A percentile compares a stretch with the other conserved stretches of the same genome.
Evolutionary conservation across 306 rosid genomes (phyloP).

Genomic region (Canavalia ensiformis): DNA sequence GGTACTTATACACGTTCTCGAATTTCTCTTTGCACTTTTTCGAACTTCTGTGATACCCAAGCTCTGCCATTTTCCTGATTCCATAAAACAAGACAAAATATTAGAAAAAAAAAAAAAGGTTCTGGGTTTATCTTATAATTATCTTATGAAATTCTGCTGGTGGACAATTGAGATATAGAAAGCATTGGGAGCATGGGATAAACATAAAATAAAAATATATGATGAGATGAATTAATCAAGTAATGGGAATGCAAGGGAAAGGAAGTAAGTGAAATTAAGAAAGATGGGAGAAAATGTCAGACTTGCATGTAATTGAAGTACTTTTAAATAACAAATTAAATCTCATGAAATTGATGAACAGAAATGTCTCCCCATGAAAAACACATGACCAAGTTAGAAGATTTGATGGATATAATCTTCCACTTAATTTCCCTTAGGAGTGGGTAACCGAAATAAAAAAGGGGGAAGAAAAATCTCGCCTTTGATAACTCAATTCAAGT

Average conservation of each 20-base stretch:
- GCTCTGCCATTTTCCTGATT: slow-evolving; percentile 85
- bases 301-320: slow-evolving; percentile 33
- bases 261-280: slow-evolving; percentile 35
- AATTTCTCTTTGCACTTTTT: slow-evolving; percentile 98
- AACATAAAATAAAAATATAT: slow-evolving; percentile 29
- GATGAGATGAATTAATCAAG: slow-evolving; percentile 15
- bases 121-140: slow-evolving; percentile 43
- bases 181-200: slow-evolving; percentile 42
- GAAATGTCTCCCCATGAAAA: slow-evolving; percentile 53
- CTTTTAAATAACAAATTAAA: slow-evolving; percentile 28
- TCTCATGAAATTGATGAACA: slow-evolving; percentile 48
- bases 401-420: slow-evolving; percentile 41
- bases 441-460: slow-evolving; percentile 50
- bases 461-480: slow-evolving; percentile 48
- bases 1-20: slow-evolving; percentile 95
- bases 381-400: slow-evolving; percentile 53
- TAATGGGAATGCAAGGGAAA: slow-evolving; percentile 39
- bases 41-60: slow-evolving; percentile 81
- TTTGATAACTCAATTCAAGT: slow-evolving; percentile 52
- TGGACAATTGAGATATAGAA: slow-evolving; percentile 44
- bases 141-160: slow-evolving; percentile 54
- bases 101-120: not conserved
- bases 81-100: not conserved
- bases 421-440: slow-evolving; percentile 38
- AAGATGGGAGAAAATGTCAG: slow-evolving; percentile 36